phyloP scores from a whole-genome alignment of 768 basidiomycete genomes.

The Epithele typhae region DNA sequence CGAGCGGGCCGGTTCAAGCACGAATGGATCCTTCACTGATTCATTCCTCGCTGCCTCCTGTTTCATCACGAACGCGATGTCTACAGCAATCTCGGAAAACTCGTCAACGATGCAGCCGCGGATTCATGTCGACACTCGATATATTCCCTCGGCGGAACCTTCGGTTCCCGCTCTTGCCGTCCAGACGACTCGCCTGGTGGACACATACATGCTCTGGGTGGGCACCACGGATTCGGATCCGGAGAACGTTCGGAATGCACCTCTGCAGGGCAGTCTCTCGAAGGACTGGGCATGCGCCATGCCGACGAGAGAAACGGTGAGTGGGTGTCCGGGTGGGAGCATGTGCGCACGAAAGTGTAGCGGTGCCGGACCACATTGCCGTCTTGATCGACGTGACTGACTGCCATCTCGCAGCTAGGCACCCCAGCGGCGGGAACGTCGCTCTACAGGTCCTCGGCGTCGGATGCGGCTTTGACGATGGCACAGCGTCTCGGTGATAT shows the following conservation, averaged over 20 bases:
- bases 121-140: slow-evolving; percentile 45
- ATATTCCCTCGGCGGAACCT: slow-evolving; percentile 45
- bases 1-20: no score
- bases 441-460: slow-evolving; percentile 56
- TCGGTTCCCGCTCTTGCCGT: slow-evolving; percentile 56
- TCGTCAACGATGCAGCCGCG: background rate
- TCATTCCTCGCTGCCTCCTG: no score
- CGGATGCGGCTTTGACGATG: slow-evolving; percentile 68
- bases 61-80: background rate
- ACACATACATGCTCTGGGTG: slow-evolving; percentile 82
- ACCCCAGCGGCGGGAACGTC: slow-evolving; percentile 49
- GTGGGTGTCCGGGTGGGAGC: slow-evolving; percentile 3
- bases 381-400: slow-evolving; percentile 10
- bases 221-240: slow-evolving; percentile 51
- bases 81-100: background rate
- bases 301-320: slow-evolving; percentile 43
- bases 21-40: no score
- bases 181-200: slow-evolving; percentile 61
- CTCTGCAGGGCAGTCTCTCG: slow-evolving; percentile 52
- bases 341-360: background rate
- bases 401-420: slow-evolving; percentile 8
- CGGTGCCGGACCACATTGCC: background rate
- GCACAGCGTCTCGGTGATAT: slow-evolving; percentile 73
- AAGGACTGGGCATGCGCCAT: slow-evolving; percentile 84
- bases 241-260: slow-evolving; percentile 42